A percentile compares a stretch with the other conserved stretches of the same genome.
These are phyloP conservation scores for Xanthoconium separans DNA, from an alignment of 1,284 basidiomycete genomes.

Conservation along the genomic window DNA sequence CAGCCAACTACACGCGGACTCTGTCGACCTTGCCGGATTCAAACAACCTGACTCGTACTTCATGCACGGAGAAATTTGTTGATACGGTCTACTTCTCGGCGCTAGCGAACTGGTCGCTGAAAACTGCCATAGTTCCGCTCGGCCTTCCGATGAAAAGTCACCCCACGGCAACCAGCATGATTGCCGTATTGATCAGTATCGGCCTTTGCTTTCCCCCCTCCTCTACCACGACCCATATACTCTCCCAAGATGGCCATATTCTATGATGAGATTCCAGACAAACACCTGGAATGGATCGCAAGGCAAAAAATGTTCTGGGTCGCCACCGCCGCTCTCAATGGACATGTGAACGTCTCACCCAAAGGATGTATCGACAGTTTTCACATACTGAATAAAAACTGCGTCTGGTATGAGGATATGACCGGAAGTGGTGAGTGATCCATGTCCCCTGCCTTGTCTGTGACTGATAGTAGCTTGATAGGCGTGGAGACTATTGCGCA, in stretches of 20 bases:
- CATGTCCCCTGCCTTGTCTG: not conserved
- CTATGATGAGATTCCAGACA: conserved; percentile 45
- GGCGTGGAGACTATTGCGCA: conserved; percentile 61
- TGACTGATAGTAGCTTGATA: conserved; percentile 18
- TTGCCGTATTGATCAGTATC: not conserved
- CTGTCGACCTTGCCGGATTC: no score
- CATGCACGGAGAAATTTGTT: no score
- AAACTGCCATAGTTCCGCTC: no score
- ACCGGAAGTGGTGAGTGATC: conserved; percentile 32
- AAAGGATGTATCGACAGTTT: conserved; percentile 43
- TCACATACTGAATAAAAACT: conserved; percentile 46
- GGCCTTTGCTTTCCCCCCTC: not conserved
- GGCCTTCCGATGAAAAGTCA: no score
- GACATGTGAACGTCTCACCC: conserved; percentile 56
- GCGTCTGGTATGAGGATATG: conserved; percentile 53
- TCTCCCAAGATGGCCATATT: conserved; percentile 30
- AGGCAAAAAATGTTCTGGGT: conserved; percentile 61
- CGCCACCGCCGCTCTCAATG: conserved; percentile 53
- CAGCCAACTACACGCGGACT: no score
- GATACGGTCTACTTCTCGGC: no score
- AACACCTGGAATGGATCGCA: conserved; percentile 47
- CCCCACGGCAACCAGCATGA: not conserved
- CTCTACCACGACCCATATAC: not conserved
- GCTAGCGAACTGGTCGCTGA: no score
- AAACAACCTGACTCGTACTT: no score